A percentile compares a stretch with the other conserved stretches of the same genome.
These are phyloP conservation scores for Diaporthe ilicicola DNA, from an alignment of 2,329 filamentous ascomycete genomes.

Conservation along the genomic window DNA sequence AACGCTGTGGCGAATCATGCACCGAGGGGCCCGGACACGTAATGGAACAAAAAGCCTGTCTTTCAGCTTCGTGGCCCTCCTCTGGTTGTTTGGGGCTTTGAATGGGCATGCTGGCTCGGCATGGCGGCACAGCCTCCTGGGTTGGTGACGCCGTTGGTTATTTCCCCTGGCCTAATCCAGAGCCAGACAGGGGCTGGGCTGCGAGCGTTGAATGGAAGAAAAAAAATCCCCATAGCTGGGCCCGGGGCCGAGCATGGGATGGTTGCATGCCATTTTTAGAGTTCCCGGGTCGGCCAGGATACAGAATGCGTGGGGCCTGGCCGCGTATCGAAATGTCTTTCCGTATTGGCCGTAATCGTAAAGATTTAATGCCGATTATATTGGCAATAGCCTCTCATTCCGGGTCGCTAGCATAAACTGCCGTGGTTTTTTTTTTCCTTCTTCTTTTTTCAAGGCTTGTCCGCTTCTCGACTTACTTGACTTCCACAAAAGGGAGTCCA, in stretches of 20 bases:
- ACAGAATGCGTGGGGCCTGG: constrained; percentile 8
- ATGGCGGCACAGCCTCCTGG: constrained; percentile 21
- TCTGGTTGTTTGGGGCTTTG: constrained; percentile 5
- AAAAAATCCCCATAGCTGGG: background rate
- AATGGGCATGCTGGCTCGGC: constrained; percentile 14
- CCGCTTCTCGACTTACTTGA: background rate
- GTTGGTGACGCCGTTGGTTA: constrained; percentile 20
- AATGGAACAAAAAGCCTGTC: constrained; percentile 18
- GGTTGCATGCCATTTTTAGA: constrained; percentile 28
- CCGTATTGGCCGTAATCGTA: constrained; percentile 6
- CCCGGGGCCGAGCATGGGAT: background rate
- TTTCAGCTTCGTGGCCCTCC: background rate
- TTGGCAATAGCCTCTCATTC: constrained; percentile 18
- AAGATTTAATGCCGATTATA: background rate
- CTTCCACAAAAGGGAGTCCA: background rate
- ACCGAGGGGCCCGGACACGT: constrained; percentile 9
- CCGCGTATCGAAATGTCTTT: constrained; percentile 14
- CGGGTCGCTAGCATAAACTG: background rate
- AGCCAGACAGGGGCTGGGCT: background rate
- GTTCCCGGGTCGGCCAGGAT: constrained; percentile 17
- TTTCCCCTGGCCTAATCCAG: constrained; percentile 14
- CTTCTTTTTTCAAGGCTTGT: background rate
- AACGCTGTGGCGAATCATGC: constrained; percentile 19
- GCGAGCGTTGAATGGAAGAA: background rate
- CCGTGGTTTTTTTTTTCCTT: background rate